Percentiles rank a stretch among this genome's conserved stretches.
phyloP scores from a whole-genome alignment of 31 red algal species.

The Bonnemaisonia californica region DNA sequence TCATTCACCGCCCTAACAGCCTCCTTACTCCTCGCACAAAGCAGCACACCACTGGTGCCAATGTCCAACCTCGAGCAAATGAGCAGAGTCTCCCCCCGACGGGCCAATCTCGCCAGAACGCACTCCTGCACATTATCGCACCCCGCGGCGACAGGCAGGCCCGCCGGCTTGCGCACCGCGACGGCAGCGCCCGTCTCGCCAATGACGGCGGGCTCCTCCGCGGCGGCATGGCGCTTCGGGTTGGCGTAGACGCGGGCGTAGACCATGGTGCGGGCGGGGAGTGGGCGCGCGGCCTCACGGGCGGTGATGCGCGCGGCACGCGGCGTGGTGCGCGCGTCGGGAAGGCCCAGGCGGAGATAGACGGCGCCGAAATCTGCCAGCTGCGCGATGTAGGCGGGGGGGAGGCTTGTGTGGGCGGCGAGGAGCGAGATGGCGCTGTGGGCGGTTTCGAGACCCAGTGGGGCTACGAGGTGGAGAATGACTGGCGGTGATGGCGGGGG shows the following conservation, averaged over 20 bases:
- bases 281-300: not conserved
- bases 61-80: constrained; percentile 48
- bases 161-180: constrained; percentile 41
- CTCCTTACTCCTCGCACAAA: not conserved
- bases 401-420: not conserved
- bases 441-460: not conserved
- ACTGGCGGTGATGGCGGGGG: not conserved
- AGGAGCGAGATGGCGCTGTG: not conserved
- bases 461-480: not conserved
- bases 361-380: constrained; percentile 37
- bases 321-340: not conserved
- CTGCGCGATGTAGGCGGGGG: not conserved
- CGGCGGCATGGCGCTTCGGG: constrained; percentile 26
- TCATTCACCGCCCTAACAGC: constrained; percentile 7
- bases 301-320: not conserved
- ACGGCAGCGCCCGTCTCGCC: constrained; percentile 1
- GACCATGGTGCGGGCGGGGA: constrained; percentile 14
- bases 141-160: constrained; percentile 31
- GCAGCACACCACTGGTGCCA: constrained; percentile 52
- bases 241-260: constrained; percentile 45
- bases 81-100: constrained; percentile 1
- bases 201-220: constrained; percentile 14
- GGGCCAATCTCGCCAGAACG: constrained; percentile 5
- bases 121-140: constrained; percentile 36
- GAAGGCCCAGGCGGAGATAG: constrained; percentile 7